Evolutionary conservation across 345 rosid genomes (phyloP).

Genomic region (Linum tenue): DNA sequence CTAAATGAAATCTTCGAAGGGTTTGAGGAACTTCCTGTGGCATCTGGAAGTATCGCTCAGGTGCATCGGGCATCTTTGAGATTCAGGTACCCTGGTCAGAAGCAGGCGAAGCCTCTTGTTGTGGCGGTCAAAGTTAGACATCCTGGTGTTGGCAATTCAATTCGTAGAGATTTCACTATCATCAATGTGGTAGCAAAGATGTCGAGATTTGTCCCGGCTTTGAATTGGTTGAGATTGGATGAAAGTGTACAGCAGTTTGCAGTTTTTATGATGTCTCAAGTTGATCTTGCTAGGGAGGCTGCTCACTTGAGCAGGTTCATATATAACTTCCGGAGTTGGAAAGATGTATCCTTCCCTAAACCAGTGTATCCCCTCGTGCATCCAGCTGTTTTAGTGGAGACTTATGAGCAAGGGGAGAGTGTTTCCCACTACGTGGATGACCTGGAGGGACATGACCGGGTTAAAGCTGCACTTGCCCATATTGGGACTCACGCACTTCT

Average conservation of each 20-base stretch:
- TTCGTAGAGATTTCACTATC: slow-evolving; percentile 75
- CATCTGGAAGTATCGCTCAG: slow-evolving; percentile 99
- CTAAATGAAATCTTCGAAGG: slow-evolving; percentile 74
- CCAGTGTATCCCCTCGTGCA: slow-evolving; percentile 94
- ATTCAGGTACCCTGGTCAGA: slow-evolving; percentile 69
- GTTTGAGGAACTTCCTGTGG: slow-evolving; percentile 87
- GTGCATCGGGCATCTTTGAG: slow-evolving; percentile 82
- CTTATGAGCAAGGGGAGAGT: slow-evolving; percentile 89
- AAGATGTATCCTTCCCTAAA: slow-evolving; percentile 93
- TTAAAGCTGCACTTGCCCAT: slow-evolving; percentile 80
- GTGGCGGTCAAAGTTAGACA: slow-evolving; percentile 99
- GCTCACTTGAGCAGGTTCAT: slow-evolving; percentile 88
- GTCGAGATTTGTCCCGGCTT: slow-evolving; percentile 58
- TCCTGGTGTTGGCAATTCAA: slow-evolving; percentile 91
- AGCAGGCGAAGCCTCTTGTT: slow-evolving; percentile 44
- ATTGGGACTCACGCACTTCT: slow-evolving; percentile 94
- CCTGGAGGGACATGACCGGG: slow-evolving; percentile 47
- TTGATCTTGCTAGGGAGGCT: slow-evolving; percentile 99
- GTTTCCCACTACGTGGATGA: slow-evolving; percentile 82
- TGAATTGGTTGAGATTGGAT: slow-evolving; percentile 91
- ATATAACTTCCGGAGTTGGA: slow-evolving; percentile 85
- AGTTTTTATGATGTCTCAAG: slow-evolving; percentile 96
- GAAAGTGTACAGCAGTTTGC: slow-evolving; percentile 95
- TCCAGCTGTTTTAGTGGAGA: slow-evolving; percentile 93
- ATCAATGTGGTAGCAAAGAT: slow-evolving; percentile 65